These are phyloP conservation scores for Cystobasidium tubakii DNA, from an alignment of 768 basidiomycete species.

Conservation along the genomic window DNA sequence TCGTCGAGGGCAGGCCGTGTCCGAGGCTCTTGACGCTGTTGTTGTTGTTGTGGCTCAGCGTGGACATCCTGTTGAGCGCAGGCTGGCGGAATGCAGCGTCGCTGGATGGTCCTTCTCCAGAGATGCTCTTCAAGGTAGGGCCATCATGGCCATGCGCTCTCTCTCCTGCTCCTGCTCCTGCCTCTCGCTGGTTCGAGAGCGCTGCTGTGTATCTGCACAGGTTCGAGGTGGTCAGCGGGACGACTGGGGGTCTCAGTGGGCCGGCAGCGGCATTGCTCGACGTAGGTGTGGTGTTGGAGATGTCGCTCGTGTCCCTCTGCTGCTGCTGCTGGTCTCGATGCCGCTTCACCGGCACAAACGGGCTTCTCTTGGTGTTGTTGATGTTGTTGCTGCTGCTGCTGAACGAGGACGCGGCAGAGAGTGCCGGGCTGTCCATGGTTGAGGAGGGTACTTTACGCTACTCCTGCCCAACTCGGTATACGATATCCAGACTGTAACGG, in stretches of 20 bases:
- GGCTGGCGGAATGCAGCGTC: background rate
- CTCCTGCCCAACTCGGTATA: too few relatives aligned
- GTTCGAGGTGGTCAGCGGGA: background rate
- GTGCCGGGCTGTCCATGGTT: background rate
- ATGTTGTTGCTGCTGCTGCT: background rate
- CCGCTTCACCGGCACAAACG: background rate
- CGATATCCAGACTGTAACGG: too few relatives aligned
- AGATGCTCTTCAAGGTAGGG: background rate
- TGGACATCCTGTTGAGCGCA: background rate
- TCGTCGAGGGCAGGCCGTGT: constrained; percentile 2
- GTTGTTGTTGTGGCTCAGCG: background rate
- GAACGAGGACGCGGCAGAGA: background rate
- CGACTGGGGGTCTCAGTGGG: background rate
- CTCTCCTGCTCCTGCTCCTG: too few relatives aligned
- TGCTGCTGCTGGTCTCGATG: background rate
- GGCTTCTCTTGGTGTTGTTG: background rate
- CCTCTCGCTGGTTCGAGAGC: background rate
- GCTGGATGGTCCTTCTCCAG: too few relatives aligned
- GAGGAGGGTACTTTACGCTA: background rate
- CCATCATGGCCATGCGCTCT: background rate
- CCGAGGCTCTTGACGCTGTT: background rate
- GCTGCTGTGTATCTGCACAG: background rate
- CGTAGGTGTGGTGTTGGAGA: background rate
- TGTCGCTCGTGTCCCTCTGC: background rate
- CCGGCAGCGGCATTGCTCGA: too few relatives aligned